These are phyloP conservation scores for Aspergillus ochraceus DNA, from an alignment of 2,329 filamentous ascomycete genomes.

Conservation along the genomic window DNA sequence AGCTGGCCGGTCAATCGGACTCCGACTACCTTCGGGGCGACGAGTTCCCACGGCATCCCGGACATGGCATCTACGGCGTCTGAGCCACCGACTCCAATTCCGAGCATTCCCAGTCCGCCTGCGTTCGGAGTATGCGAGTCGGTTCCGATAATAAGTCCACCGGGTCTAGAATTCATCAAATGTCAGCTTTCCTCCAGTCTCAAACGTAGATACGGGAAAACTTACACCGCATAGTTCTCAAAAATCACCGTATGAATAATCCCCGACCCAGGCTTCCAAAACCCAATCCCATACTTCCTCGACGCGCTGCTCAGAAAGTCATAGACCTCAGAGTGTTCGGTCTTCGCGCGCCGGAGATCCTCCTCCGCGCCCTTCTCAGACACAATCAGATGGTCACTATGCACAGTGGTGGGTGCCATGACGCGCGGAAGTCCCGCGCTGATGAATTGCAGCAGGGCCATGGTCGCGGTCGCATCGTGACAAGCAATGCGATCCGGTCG, in stretches of 20 bases:
- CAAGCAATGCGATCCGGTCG: slow-evolving; percentile 97
- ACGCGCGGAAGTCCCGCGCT: slow-evolving; percentile 94
- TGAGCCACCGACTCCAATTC: slow-evolving; percentile 95
- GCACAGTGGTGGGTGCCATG: slow-evolving; percentile 90
- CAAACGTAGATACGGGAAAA: no score
- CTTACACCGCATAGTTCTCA: slow-evolving; percentile 89
- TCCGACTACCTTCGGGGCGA: slow-evolving; percentile 96
- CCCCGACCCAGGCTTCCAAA: slow-evolving; percentile 98
- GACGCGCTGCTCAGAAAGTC: slow-evolving; percentile 92
- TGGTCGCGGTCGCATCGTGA: slow-evolving; percentile 99
- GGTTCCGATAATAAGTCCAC: slow-evolving; percentile 95
- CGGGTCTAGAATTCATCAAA: slow-evolving; percentile 55
- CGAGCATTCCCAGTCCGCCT: slow-evolving; percentile 90
- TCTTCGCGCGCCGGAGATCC: slow-evolving; percentile 86
- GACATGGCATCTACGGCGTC: slow-evolving; percentile 99
- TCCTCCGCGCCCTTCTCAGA: slow-evolving; percentile 89
- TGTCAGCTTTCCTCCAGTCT: no score
- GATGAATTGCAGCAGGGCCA: slow-evolving; percentile 99
- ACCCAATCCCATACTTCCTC: slow-evolving; percentile 99
- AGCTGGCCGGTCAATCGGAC: slow-evolving; percentile 88
- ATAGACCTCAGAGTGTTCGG: slow-evolving; percentile 99
- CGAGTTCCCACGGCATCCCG: slow-evolving; percentile 94
- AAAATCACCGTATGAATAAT: slow-evolving; percentile 99
- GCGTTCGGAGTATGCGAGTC: slow-evolving; percentile 98
- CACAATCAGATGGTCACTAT: slow-evolving; percentile 99